Conservation (phyloP, 2,329 filamentous ascomycete genomes). For the Arthrobotrys sphaeroides region DNA sequence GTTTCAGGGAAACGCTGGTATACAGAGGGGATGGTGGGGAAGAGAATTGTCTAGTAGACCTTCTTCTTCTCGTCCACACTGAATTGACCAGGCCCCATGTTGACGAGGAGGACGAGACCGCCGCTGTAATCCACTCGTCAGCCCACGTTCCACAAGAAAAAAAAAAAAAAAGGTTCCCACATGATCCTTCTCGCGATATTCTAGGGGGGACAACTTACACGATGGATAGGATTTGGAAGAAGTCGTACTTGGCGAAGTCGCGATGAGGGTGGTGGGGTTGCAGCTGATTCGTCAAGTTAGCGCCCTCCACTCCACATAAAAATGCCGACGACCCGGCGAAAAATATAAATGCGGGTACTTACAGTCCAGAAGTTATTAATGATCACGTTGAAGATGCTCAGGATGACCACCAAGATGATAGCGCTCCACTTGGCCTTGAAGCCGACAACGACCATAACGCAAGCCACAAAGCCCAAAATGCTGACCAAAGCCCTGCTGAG, state of each 20-base stretch:
- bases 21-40: not conserved
- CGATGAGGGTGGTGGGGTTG: conserved; percentile 98
- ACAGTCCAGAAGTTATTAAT: conserved; percentile 99
- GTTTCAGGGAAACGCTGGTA: not conserved
- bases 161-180: too few species aligned
- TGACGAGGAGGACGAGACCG: conserved; percentile 93
- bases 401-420: conserved; percentile 89
- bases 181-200: conserved; percentile 10
- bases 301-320: conserved; percentile 57
- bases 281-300: conserved; percentile 68
- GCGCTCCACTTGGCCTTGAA: conserved; percentile 99
- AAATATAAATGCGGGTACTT: conserved; percentile 64
- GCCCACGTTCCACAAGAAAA: not conserved
- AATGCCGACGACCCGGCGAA: conserved; percentile 3
- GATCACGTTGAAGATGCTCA: conserved; percentile 94
- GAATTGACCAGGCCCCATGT: conserved; percentile 97
- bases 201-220: conserved; percentile 68
- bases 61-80: conserved; percentile 99
- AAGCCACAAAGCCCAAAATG: conserved; percentile 84
- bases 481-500: conserved; percentile 87
- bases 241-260: conserved; percentile 99
- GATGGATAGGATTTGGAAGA: conserved; percentile 99
- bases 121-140: conserved; percentile 67
- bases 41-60: conserved; percentile 76
- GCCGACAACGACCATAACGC: conserved; percentile 97